Evolutionary conservation across 2,329 filamentous ascomycete species (phyloP), one percentile per base, ranked within the genome.

Genomic region (Clarireedia homoeocarpa): DNA sequence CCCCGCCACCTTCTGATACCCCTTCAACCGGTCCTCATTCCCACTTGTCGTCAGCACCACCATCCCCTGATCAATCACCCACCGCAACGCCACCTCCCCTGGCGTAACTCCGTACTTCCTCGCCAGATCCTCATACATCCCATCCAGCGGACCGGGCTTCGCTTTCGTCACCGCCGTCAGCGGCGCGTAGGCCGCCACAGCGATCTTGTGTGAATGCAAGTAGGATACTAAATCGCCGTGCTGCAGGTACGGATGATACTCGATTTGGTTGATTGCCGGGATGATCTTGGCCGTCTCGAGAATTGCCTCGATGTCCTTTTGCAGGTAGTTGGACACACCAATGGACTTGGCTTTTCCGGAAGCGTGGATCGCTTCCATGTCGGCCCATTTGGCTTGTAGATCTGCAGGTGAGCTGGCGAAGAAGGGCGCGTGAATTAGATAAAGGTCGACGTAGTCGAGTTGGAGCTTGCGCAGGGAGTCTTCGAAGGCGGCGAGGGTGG

Each of bases 201-300:
- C 77, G 59, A 88, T 86, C 54, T 73, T 70, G 64, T 85, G 72
- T 65, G 77, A 70, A 62, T 75, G 75, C 69, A 78, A 79, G 71
- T 80, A 88, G 15, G 74, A 70, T 34, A 87, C 54, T 12, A 88
- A 73, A 26, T 77, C 74, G 5, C 75, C 75, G 67, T 86, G 85
- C 71, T 87, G 85, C 51, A 88, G 75, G 68, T 89, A 89, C 0
- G 88, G 87, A 71, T 94, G 86, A 66, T 81, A 84, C 74, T 92
- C 88, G 66, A 92, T 87, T 76, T 94, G 88, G 73, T 92, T 91
- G 59, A 88, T 79, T 6, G 81, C 83, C 0, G 89, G 89, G 3
- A 74, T 68, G 58, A 86, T 69, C 63, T 77, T 79, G 51, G 84
- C 83, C 5, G 82, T 81, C 67, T 77, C 69, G 2, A 85, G 72